Evolutionary conservation across 2,329 filamentous ascomycete species (phyloP), one percentile per base, ranked within the genome.

Genomic region (Aspergillus fijiensis): DNA sequence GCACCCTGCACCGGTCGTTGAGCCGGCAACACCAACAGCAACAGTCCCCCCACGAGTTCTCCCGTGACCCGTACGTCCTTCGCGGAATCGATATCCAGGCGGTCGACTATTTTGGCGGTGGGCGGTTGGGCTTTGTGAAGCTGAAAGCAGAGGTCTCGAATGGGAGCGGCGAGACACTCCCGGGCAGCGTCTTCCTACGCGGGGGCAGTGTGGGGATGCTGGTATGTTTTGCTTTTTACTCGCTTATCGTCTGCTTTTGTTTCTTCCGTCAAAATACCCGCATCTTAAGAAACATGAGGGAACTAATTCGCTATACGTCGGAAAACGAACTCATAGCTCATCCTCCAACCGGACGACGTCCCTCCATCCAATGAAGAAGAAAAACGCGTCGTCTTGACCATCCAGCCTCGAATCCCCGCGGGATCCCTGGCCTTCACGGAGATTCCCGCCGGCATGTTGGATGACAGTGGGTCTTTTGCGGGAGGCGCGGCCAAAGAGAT

Each of bases 401-500:
- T 85, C 4, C 85, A 87, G 63, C 84, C 84, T 11, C 81, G 85
- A 27, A 80, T 85, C 11, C 81, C 85, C 4, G 82, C 83, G 1
- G 83, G 81, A 0, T 83, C 80, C 1, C 76, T 87, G 3, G 73
- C 80, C 1, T 83, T 87, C 59, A 67, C 78, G 12, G 85, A 87
- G 67, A 80, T 87, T 9, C 85, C 85, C 2, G 85, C 85, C 0
- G 85, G 85, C 19, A 86, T 87, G 84, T 74, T 87, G 1, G 85
- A 87, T 63, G 82, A 82, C 61, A 75, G 73, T 42, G 80, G 81
- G 10, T 80, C 79, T 0, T 84, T 87, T 61, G 74, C 78, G 0
- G 84, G 84, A 6, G 80, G 77, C 10, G 85, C 85, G 0, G 84
- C 83, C 2, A 80, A 81, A 53, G 84, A 87, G 63, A 84, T 87